A percentile compares a stretch with the other conserved stretches of the same genome.
phyloP scores from a whole-genome alignment of 768 basidiomycete genomes.

The Pulveroboletus sp. region DNA sequence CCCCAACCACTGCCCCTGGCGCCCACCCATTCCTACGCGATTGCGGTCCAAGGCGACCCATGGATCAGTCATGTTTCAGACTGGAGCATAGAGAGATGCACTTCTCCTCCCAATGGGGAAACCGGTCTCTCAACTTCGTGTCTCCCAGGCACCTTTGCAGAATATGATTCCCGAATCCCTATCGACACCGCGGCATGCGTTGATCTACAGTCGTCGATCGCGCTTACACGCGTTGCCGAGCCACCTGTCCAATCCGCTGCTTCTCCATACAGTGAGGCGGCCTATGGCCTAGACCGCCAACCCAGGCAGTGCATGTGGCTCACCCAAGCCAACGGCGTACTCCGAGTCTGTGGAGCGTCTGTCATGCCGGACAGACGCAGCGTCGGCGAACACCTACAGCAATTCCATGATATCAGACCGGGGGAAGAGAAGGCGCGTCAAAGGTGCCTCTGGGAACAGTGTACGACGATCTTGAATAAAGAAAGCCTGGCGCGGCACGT shows the following conservation, averaged over 20 bases:
- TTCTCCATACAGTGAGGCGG: neutral
- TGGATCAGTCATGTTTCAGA: neutral
- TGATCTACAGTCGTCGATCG: neutral
- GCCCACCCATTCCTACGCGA: neutral
- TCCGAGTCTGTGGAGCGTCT: neutral
- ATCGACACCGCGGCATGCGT: too few relatives aligned
- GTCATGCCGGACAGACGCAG: slow-evolving; percentile 13
- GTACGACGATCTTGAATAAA: slow-evolving; percentile 20
- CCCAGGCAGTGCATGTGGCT: slow-evolving; percentile 15
- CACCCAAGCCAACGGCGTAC: neutral
- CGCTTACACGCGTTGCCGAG: neutral
- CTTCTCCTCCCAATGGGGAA: neutral
- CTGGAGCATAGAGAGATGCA: neutral
- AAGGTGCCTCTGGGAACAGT: slow-evolving; percentile 20
- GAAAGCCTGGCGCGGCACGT: slow-evolving; percentile 30
- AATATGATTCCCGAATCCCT: neutral
- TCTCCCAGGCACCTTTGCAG: neutral
- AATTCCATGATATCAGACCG: slow-evolving; percentile 5
- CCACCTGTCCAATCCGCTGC: neutral
- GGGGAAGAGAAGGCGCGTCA: slow-evolving; percentile 17
- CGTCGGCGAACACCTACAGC: slow-evolving; percentile 18
- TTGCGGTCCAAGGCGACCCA: neutral
- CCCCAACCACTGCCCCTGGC: neutral
- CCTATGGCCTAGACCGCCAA: neutral
- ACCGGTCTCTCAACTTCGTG: neutral